phyloP scores from a whole-genome alignment of 805 yeast genomes.

The Candida insectorum region DNA sequence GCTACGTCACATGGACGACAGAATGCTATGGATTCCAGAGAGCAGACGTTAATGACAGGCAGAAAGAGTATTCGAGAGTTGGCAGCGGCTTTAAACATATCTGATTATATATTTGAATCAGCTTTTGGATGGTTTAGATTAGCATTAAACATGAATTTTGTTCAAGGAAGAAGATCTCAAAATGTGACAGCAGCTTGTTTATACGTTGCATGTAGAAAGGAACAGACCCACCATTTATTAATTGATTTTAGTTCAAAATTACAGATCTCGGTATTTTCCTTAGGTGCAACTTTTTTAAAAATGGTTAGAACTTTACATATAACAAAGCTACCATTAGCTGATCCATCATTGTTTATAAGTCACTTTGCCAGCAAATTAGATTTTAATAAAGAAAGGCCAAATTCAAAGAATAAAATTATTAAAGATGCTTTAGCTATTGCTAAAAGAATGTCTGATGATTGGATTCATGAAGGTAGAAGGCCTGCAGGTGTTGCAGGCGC shows the following conservation, averaged over 20 bases:
- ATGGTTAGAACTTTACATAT: slow-evolving; percentile 85
- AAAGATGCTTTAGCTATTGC: slow-evolving; percentile 86
- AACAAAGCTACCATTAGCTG: slow-evolving; percentile 78
- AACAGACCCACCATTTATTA: slow-evolving; percentile 89
- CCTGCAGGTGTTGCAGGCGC: slow-evolving; percentile 99
- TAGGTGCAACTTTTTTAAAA: slow-evolving; percentile 93
- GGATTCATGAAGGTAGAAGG: slow-evolving; percentile 95
- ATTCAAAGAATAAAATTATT: slow-evolving; percentile 48
- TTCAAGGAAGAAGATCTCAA: slow-evolving; percentile 95
- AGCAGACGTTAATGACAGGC: slow-evolving; percentile 85
- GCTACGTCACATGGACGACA: slow-evolving; percentile 68
- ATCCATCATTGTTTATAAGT: slow-evolving; percentile 89
- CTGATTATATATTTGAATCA: slow-evolving; percentile 80
- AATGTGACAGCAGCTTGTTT: slow-evolving; percentile 94
- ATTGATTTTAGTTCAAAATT: slow-evolving; percentile 90
- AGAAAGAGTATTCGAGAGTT: slow-evolving; percentile 73
- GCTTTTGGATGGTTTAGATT: slow-evolving; percentile 87
- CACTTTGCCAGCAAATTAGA: slow-evolving; percentile 88
- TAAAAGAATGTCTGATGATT: slow-evolving; percentile 86
- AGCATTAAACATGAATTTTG: slow-evolving; percentile 85
- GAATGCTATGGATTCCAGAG: slow-evolving; percentile 77
- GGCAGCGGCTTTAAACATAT: slow-evolving; percentile 73
- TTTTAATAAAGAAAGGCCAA: slow-evolving; percentile 60
- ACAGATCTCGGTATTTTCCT: slow-evolving; percentile 87
- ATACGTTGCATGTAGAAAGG: slow-evolving; percentile 90